phyloP scores from a whole-genome alignment of 129 eudicot genomes.

The Chrysanthemum lavandulifolium region DNA sequence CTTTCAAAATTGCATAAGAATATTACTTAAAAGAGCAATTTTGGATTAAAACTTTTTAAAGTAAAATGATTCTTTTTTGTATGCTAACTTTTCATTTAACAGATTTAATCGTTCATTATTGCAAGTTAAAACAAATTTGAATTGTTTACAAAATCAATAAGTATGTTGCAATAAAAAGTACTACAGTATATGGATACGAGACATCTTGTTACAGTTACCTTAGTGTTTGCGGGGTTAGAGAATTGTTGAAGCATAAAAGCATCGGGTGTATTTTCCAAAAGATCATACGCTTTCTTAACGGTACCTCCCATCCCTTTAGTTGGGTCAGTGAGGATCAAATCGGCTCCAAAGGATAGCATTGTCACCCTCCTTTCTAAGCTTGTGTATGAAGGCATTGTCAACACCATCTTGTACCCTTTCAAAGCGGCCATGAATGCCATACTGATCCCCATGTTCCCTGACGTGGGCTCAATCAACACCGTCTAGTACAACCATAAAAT shows the following conservation, averaged over 20 bases:
- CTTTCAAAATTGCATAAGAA: not conserved
- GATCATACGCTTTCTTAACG: conserved; percentile 91
- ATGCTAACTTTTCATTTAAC: too few species aligned
- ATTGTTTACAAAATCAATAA: not conserved
- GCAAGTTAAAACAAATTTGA: not conserved
- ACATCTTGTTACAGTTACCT: conserved; percentile 38
- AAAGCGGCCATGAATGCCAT: conserved; percentile 99
- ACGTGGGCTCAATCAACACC: conserved; percentile 92
- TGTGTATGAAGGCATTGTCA: conserved; percentile 98
- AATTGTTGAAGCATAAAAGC: conserved; percentile 98
- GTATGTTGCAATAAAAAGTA: not conserved
- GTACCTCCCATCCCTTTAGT: conserved; percentile 98
- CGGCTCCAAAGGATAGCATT: conserved; percentile 96
- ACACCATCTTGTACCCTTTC: conserved; percentile 97
- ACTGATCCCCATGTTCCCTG: conserved; percentile 98
- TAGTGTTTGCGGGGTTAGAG: conserved; percentile 86
- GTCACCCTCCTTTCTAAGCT: conserved; percentile 96
- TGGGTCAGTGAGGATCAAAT: conserved; percentile 84
- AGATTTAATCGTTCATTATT: too few species aligned
- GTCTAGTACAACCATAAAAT: conserved; percentile 42
- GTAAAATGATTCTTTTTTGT: not conserved
- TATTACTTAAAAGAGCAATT: not conserved
- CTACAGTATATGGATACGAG: too few species aligned
- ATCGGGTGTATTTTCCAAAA: conserved; percentile 78
- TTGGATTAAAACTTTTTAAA: not conserved